Conservation (phyloP, 352 stramenopile species). For the Lagenidium sp. region DNA sequence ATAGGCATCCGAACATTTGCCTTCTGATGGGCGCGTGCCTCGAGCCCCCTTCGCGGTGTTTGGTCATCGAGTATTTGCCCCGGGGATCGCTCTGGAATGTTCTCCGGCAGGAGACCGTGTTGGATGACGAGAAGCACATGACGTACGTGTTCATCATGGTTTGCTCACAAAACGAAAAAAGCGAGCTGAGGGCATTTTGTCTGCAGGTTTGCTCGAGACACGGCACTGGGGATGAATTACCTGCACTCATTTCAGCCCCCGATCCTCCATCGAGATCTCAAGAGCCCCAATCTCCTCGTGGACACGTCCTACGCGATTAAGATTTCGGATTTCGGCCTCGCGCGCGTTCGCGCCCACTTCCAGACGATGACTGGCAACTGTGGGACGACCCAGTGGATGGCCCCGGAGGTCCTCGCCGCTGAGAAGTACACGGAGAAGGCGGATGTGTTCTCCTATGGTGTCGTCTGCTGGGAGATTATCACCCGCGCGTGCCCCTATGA, state of each 20-base stretch:
- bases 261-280: constrained; percentile 83
- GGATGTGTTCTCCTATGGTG: constrained; percentile 81
- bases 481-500: constrained; percentile 89
- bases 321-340: constrained; percentile 86
- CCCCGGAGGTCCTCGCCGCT: constrained; percentile 67
- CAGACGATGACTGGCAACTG: constrained; percentile 87
- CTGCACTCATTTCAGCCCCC: constrained; percentile 80
- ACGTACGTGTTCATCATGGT: constrained; percentile 23
- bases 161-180: background rate
- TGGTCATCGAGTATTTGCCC: constrained; percentile 83
- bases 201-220: constrained; percentile 66
- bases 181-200: background rate
- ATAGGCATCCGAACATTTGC: constrained; percentile 82
- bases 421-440: constrained; percentile 87
- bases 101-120: constrained; percentile 65
- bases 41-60: constrained; percentile 63
- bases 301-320: constrained; percentile 76
- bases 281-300: constrained; percentile 79
- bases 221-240: constrained; percentile 83
- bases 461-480: constrained; percentile 86
- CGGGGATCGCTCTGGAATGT: constrained; percentile 81
- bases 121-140: constrained; percentile 62
- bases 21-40: constrained; percentile 77
- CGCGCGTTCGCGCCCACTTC: constrained; percentile 71
- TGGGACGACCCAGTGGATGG: constrained; percentile 84